Base-by-base conservation (phyloP, 805 yeast species). In the Saturnispora serradocipensis region DNA sequence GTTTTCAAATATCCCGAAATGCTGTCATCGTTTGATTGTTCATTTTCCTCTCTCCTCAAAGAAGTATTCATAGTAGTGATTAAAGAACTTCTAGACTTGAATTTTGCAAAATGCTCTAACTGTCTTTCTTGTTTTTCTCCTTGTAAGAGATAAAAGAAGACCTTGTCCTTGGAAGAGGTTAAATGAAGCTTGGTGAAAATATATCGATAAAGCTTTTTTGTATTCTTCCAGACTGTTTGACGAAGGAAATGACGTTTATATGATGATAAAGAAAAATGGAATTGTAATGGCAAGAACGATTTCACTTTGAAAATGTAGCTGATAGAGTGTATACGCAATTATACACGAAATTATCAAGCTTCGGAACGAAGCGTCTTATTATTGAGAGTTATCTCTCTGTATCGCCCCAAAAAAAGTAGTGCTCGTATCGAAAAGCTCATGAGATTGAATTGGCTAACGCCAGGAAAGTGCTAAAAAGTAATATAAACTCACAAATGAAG, bases 1-100 rank as follows among this genome's bases (percentile, higher is more conserved):
- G 68, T 73, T 40, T 77, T 69, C 2, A 65, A 57, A 27, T 58
- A 58, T 1, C 61, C 51, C 1, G 59, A 55, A 5, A 57, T 47
- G 10, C 59, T 43, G 38, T 59, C 64, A n/a, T 60, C 65, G 4
- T 55, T 45, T 28, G 24, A 10, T 22, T 38, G 42, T 38, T 38
- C 42, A 38, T 38, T 25, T 38, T 20, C 42, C 42, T 45, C 34
- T 45, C 39, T 32, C 32, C 38, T 15, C 24, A 38, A 10, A 38
- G 42, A 38, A 38, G 24, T 18, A 20, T 38, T 38, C 42, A 38
- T 38, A 38, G 11, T 20, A 38, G 42, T 7, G 13, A n/a, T 9
- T 18, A 13, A 3, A 11, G 18, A 20, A 38, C 20, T 16, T 10
- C 22, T 18, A 18, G 13, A 8, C 24, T 20, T 16, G 22, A 44